Conservation (phyloP, 2,329 filamentous ascomycete species). For the Epichloe amarillans region DNA sequence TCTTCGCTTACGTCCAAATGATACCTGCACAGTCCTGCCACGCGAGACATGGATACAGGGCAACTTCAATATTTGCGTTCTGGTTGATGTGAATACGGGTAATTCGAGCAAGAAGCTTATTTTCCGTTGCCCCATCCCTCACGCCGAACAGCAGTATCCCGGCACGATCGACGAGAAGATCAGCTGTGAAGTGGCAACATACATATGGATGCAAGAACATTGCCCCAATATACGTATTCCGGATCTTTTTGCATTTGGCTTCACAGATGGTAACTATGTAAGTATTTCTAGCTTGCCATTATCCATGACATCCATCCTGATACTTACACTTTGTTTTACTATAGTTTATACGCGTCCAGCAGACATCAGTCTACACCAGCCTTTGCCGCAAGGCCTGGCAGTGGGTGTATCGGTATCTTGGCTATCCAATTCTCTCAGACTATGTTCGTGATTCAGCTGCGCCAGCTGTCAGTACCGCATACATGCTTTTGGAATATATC, state of each 20-base stretch:
- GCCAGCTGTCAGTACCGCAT: slow-evolving; percentile 6
- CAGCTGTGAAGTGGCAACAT: slow-evolving; percentile 18
- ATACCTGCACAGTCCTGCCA: slow-evolving; percentile 8
- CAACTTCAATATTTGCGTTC: slow-evolving; percentile 10
- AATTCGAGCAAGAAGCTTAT: background rate
- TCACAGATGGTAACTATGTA: slow-evolving; percentile 8
- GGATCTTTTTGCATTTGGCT: slow-evolving; percentile 10
- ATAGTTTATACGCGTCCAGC: too few species aligned
- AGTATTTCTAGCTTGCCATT: slow-evolving; percentile 1
- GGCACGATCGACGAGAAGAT: slow-evolving; percentile 20
- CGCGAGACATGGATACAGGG: slow-evolving; percentile 9
- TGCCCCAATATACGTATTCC: slow-evolving; percentile 14
- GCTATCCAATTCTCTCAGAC: slow-evolving; percentile 4
- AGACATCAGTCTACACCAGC: too few species aligned
- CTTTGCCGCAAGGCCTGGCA: too few species aligned
- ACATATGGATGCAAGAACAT: slow-evolving; percentile 5
- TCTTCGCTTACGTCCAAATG: slow-evolving; percentile 6
- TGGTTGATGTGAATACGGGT: slow-evolving; percentile 5
- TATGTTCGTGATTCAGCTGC: slow-evolving; percentile 6
- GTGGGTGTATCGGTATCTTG: too few species aligned
- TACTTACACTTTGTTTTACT: too few species aligned
- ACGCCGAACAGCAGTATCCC: slow-evolving; percentile 9
- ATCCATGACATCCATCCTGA: too few species aligned
- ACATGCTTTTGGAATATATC: slow-evolving; percentile 13
- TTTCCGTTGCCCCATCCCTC: slow-evolving; percentile 10